Percentiles rank a stretch among this genome's conserved stretches.
These are phyloP conservation scores for Aspergillus sojae DNA, from an alignment of 2,329 filamentous ascomycete genomes.

Conservation along the genomic window DNA sequence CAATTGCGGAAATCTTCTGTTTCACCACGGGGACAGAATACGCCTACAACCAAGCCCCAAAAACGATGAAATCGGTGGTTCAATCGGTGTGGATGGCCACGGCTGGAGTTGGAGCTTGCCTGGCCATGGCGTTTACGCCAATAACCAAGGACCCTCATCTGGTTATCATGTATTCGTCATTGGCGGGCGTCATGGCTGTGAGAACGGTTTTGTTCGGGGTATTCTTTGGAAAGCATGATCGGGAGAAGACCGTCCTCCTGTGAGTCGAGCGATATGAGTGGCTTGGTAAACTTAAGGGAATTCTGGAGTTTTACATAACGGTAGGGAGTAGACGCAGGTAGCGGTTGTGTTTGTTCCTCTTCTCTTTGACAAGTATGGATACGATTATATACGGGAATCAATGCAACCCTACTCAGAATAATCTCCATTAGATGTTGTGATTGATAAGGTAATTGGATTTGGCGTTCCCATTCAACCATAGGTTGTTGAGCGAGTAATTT, in stretches of 20 bases:
- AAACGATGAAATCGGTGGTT: constrained; percentile 4
- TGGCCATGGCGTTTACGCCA: neutral
- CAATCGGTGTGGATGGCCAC: neutral
- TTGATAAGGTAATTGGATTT: no score
- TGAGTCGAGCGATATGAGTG: neutral
- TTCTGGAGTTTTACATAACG: neutral
- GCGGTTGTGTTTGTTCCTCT: no score
- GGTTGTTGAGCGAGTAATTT: no score
- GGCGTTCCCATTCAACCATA: no score
- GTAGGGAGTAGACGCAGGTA: neutral
- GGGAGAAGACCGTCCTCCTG: neutral
- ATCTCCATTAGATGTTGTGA: no score
- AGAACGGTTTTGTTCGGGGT: neutral
- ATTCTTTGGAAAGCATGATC: neutral
- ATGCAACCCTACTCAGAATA: no score
- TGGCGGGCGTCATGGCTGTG: neutral
- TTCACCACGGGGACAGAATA: constrained; percentile 68
- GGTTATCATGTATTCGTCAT: neutral
- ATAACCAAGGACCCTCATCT: neutral
- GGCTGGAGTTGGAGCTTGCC: neutral
- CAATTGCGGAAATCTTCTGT: constrained; percentile 54
- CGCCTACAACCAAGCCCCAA: constrained; percentile 67
- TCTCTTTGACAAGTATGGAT: no score
- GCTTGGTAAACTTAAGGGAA: neutral
- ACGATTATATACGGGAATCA: no score